phyloP scores from a whole-genome alignment of 192 early-diverging fungal genomes.

The Entomortierella beljakovae region DNA sequence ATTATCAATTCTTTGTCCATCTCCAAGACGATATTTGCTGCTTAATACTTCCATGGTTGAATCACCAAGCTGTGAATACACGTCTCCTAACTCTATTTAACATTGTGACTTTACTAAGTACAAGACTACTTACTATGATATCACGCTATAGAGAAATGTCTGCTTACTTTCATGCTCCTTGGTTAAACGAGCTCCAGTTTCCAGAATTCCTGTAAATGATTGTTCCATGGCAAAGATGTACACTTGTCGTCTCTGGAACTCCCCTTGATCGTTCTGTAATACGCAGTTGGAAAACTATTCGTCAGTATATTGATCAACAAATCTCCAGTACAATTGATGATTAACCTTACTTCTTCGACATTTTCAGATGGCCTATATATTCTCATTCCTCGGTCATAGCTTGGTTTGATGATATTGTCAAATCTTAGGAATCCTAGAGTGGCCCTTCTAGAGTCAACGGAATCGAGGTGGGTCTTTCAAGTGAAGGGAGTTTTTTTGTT shows the following conservation, averaged over 20 bases:
- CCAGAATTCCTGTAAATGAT: constrained; percentile 40
- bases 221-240: constrained; percentile 49
- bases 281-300: neutral
- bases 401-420: constrained; percentile 58
- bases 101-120: no score
- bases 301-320: neutral
- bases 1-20: constrained; percentile 54
- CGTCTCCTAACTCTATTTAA: constrained; percentile 48
- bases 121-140: neutral
- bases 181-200: constrained; percentile 39
- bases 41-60: constrained; percentile 60
- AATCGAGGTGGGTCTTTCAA: constrained; percentile 57
- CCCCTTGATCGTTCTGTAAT: constrained; percentile 54
- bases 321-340: neutral
- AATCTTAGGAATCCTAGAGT: constrained; percentile 61
- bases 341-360: constrained; percentile 57
- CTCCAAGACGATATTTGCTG: constrained; percentile 62
- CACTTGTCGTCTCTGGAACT: constrained; percentile 48
- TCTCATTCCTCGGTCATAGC: constrained; percentile 56
- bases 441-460: constrained; percentile 52
- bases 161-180: constrained; percentile 51
- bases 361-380: constrained; percentile 59
- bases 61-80: constrained; percentile 60
- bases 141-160: neutral
- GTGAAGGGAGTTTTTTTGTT: neutral